Evolutionary conservation across 371 early-diverging fungal genomes (phyloP).

Genomic region (Parasitella parasitica): DNA sequence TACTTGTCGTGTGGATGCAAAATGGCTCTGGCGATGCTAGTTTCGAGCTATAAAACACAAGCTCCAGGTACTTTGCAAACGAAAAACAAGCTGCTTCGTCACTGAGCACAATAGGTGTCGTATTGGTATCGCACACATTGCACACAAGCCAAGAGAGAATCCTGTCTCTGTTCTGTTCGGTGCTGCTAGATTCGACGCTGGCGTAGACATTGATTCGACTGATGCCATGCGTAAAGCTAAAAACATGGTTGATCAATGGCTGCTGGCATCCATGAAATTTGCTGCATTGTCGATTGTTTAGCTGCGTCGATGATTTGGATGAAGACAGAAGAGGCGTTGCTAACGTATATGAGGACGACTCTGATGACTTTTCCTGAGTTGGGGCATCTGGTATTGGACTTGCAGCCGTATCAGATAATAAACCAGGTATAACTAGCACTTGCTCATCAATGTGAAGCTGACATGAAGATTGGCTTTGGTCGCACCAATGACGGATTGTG

Average conservation of each 20-base stretch:
- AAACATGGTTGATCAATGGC: slow-evolving; percentile 50
- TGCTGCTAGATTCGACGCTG: background rate
- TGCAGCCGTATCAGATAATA: background rate
- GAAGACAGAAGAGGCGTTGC: background rate
- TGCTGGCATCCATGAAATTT: slow-evolving; percentile 45
- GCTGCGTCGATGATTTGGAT: background rate
- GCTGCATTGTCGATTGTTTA: slow-evolving; percentile 3
- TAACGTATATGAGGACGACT: slow-evolving; percentile 1
- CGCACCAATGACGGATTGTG: slow-evolving; percentile 39
- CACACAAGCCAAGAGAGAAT: slow-evolving; percentile 48
- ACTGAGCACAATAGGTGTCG: slow-evolving; percentile 37
- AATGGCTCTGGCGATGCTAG: slow-evolving; percentile 39
- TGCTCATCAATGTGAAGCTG: slow-evolving; percentile 13
- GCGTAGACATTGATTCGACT: slow-evolving; percentile 49
- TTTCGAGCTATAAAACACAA: slow-evolving; percentile 52
- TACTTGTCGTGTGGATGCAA: slow-evolving; percentile 35
- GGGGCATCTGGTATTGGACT: background rate
- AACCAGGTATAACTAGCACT: slow-evolving; percentile 7
- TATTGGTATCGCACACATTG: slow-evolving; percentile 41
- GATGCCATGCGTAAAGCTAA: slow-evolving; percentile 57
- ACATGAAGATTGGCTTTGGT: slow-evolving; percentile 6
- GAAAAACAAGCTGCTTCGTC: slow-evolving; percentile 48
- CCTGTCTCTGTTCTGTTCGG: slow-evolving; percentile 26
- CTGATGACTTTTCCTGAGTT: background rate
- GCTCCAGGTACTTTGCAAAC: slow-evolving; percentile 66